These are phyloP conservation scores for Castanea mollissima DNA, from an alignment of 306 rosid genomes.

Conservation along the genomic window DNA sequence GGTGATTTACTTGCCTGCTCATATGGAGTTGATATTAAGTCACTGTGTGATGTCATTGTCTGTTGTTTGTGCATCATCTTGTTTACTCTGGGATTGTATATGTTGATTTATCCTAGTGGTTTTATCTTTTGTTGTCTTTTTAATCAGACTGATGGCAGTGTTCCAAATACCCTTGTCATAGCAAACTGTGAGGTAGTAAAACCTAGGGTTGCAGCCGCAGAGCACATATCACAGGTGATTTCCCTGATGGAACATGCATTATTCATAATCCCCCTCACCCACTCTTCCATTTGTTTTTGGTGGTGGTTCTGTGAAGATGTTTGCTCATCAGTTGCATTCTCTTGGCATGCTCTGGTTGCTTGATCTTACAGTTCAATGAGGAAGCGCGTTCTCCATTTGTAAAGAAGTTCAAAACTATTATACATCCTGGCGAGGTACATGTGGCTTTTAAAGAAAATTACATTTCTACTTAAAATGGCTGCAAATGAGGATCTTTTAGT, in stretches of 20 bases:
- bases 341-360: not conserved
- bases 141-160: conserved; percentile 82
- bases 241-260: not conserved
- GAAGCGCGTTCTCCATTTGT: conserved; percentile 99
- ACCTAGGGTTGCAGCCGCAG: conserved; percentile 93
- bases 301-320: not conserved
- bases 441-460: not conserved
- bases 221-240: conserved; percentile 74
- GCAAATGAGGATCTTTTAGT: not conserved
- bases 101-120: not conserved
- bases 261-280: not conserved
- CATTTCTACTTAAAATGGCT: not conserved
- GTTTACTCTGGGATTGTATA: not conserved
- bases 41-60: not conserved
- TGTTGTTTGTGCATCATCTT: not conserved
- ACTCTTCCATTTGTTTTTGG: not conserved
- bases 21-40: not conserved
- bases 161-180: conserved; percentile 86
- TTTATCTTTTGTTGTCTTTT: not conserved
- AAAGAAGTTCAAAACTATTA: conserved; percentile 98
- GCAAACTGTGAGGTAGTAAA: conserved; percentile 86
- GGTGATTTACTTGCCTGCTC: not conserved
- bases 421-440: conserved; percentile 97
- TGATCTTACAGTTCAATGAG: conserved; percentile 74
- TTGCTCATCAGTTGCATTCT: not conserved